These are phyloP conservation scores for Plantago coronopus DNA, from an alignment of 305 asterid species.

Conservation along the genomic window DNA sequence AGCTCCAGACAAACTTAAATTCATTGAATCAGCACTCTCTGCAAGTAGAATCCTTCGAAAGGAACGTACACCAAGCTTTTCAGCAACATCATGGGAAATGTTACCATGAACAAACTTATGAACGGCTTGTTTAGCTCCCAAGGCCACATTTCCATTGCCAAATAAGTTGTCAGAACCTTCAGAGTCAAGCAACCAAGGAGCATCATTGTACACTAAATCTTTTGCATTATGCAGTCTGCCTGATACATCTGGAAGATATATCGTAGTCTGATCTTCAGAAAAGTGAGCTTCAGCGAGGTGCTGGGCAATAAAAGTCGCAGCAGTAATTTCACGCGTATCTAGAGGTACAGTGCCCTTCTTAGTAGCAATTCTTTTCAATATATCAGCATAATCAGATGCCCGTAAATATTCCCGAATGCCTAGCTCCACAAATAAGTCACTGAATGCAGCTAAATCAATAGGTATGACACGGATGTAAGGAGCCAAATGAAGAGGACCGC, in stretches of 20 bases:
- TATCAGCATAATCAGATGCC: constrained; percentile 78
- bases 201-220: constrained; percentile 81
- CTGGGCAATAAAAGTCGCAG: constrained; percentile 84
- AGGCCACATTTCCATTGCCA: constrained; percentile 44
- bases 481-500: constrained; percentile 95
- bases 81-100: constrained; percentile 95
- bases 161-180: constrained; percentile 58
- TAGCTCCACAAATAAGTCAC: constrained; percentile 80
- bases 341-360: constrained; percentile 69
- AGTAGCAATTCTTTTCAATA: constrained; percentile 67
- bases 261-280: constrained; percentile 48
- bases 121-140: constrained; percentile 54
- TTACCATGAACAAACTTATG: constrained; percentile 87
- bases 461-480: constrained; percentile 95
- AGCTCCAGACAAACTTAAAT: constrained; percentile 93
- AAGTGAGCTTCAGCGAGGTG: constrained; percentile 82
- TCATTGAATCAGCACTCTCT: constrained; percentile 97
- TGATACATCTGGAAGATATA: constrained; percentile 85
- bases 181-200: constrained; percentile 93
- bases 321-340: constrained; percentile 74
- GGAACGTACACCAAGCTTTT: constrained; percentile 94
- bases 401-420: constrained; percentile 75
- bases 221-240: constrained; percentile 64
- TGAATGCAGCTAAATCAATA: constrained; percentile 84
- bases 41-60: constrained; percentile 88